Base-by-base conservation (phyloP, 306 rosid genomes). In the Lathyrus tuberosus region DNA sequence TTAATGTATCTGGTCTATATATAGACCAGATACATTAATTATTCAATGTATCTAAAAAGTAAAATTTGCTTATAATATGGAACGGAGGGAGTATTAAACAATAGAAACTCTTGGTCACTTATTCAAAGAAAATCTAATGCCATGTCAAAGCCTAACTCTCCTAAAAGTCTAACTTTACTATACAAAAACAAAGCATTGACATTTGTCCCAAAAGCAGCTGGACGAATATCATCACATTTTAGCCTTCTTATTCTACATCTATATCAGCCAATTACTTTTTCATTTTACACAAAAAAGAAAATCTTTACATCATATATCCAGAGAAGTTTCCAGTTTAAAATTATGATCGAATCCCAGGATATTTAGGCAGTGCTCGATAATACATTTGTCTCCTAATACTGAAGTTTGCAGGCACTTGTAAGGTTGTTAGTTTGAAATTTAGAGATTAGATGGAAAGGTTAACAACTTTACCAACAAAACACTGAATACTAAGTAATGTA, bases 351-450 rank as follows among this genome's bases (percentile, higher is more conserved):
- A 48, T 17, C 42, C 7, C 38, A 33, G 38, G 38, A 33, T 6
- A 33, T 17, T 26, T 26, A 48, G 16, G 70, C 26, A 28, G 40
- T 24, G 59, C 15, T 64, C 11, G 12, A 43, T 20, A 38, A 18
- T 6, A 18, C 12, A 5, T 35, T 28, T 52, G 4, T 11, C 62
- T 48, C 18, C 53, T 13, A 48, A 16, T 18, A 26, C 20, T 2
- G 20, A 22, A 41, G 37, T 52, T n/a, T 40, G 46, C n/a, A 33
- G 2, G 8, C 8, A 15, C 58, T 52, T 17, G 30, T 62, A 20
- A 48, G 41, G 26, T 63, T 73, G 11, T 24, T 22, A n/a, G 26
- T 38, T 61, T 60, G 40, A 76, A 48, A 76, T 60, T 60, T 15
- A 17, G 26, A 57, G 64, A 62, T 68, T 38, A 5, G 22, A 62